Base-by-base conservation (phyloP, 116 monocot species). In the Cymodocea nodosa region DNA sequence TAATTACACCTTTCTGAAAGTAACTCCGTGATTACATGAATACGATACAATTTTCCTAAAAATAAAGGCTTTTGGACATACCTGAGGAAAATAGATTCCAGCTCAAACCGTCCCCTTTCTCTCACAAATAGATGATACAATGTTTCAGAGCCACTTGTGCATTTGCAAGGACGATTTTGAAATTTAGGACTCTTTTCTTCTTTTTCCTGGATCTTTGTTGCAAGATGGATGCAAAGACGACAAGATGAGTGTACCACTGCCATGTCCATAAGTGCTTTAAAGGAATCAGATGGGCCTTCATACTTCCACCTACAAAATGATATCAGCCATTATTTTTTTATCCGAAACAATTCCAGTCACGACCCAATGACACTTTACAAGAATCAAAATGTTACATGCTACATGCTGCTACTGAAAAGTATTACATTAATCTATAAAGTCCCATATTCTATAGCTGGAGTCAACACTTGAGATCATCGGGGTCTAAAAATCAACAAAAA, bases 221-320 rank as follows among this genome's bases (percentile, higher is more conserved):
- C 89, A 39, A 93, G 48, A 76, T 82, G 84, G 39, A 92, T 81
- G 77, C 92, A 87, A 24, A 92, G 88, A 17, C 88, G 81, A 39
- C 92, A 92, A 34, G 92, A 92, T 54, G 93, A 93, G 69, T 89
- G 93, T 6, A 93, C 89, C 19, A 84, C 89, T 70, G 89, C 86
- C 93, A 93, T 93, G 86, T 89, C 89, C 13, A 93, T 54, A 15
- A 93, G 81, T 23, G 86, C 89, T 57, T 86, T 89, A 60, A 93
- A 93, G 36, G 93, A 89, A 77, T 89, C 85, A 23, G 89, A 93
- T 68, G 93, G 93, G 36, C 93, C 90, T 14, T 86, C 86, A 66
- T 80, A 82, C 63, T 89, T 93, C 93, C 89, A 89, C 64, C 89
- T 93, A 60, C 19, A 49, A 65, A 62, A 37, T 12, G 13, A 56